Base-by-base conservation (phyloP, 164 flowering plant genomes). In the Nymphaea colorata region DNA sequence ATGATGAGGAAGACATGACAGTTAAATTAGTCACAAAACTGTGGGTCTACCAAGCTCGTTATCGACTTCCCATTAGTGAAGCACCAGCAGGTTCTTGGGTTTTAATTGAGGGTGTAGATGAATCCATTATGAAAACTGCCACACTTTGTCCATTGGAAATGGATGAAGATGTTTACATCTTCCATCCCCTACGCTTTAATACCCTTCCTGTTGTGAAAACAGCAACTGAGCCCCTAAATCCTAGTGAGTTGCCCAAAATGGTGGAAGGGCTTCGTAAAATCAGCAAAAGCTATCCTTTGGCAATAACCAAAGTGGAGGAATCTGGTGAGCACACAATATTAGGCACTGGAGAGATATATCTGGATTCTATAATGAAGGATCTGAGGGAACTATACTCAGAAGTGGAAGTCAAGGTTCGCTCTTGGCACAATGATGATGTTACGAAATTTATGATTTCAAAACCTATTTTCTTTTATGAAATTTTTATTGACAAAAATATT, bases 1-100 rank as follows among this genome's bases (percentile, higher is more conserved):
- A 92, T 60, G 99, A 95, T 73, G 99, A 95, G 78, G 99, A 95
- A 74, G 99, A 93, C 66, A 89, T 92, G 98, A 84, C 96, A 10
- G 80, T 89, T 59, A 92, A 92, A 79, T 97, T 89, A 82, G 96
- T 90, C 41, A 93, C 99, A 36, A 95, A 93, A 76, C 71, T 95
- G 61, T 92, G 98, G 97, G 86, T 93, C 41, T 95, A 90, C 76
- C 99, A 95, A 83, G 91, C 97, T 73, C 94, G 98, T 66, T 91
- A 93, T 65, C 86, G 97, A 66, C 78, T 92, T 71, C 97, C 99
- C 59, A 78, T 95, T 68, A 85, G 87, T 76, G 85, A 84, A 80
- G 99, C 99, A 59, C 97, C 94, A 76, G 96, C 99, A 65, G 99
- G 98, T 75, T 86, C 97, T 64, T 95, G 98, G 99, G 97, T 95